Percentiles rank a stretch among this genome's conserved stretches.
Evolutionary conservation across 768 basidiomycete genomes (phyloP).

Genomic region (Naematelia encephala): DNA sequence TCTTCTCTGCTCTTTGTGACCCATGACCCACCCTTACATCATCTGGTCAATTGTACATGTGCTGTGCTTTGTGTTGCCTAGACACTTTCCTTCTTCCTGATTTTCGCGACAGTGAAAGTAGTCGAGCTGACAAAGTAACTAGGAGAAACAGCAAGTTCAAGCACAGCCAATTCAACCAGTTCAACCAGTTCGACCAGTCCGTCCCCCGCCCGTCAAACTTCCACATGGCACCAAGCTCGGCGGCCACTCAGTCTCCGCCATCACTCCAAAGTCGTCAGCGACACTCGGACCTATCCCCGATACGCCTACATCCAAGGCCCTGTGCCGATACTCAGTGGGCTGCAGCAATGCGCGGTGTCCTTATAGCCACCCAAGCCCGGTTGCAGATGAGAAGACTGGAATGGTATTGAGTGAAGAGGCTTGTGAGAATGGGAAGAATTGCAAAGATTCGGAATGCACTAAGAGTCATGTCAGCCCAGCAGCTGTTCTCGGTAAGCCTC

Average conservation of each 20-base stretch:
- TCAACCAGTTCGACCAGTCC: conserved; percentile 19
- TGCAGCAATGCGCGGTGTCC: conserved; percentile 86
- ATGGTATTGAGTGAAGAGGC: conserved; percentile 90
- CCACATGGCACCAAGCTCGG: conserved; percentile 44
- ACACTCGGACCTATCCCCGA: conserved; percentile 43
- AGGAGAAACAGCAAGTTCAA: conserved; percentile 15
- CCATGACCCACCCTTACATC: too few relatives aligned
- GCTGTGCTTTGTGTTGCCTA: not conserved
- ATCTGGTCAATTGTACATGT: too few relatives aligned
- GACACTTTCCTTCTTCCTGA: not conserved
- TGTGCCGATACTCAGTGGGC: conserved; percentile 90
- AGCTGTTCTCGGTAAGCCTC: conserved; percentile 65
- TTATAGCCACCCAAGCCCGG: conserved; percentile 94
- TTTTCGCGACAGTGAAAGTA: too few relatives aligned
- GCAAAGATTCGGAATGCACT: conserved; percentile 89
- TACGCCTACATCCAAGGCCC: conserved; percentile 50
- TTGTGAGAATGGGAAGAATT: conserved; percentile 82
- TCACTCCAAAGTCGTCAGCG: conserved; percentile 25
- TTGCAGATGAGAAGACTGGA: conserved; percentile 89
- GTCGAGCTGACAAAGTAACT: conserved; percentile 10
- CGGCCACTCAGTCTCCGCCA: conserved; percentile 36
- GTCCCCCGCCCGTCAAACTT: conserved; percentile 31
- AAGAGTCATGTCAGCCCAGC: conserved; percentile 89
- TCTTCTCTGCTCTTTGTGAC: not conserved
- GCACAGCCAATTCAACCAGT: conserved; percentile 14